Evolutionary conservation across 2,329 filamentous ascomycete genomes (phyloP), one percentile per base, ranked within the genome.

Genomic region (Bipolaris zeicola): DNA sequence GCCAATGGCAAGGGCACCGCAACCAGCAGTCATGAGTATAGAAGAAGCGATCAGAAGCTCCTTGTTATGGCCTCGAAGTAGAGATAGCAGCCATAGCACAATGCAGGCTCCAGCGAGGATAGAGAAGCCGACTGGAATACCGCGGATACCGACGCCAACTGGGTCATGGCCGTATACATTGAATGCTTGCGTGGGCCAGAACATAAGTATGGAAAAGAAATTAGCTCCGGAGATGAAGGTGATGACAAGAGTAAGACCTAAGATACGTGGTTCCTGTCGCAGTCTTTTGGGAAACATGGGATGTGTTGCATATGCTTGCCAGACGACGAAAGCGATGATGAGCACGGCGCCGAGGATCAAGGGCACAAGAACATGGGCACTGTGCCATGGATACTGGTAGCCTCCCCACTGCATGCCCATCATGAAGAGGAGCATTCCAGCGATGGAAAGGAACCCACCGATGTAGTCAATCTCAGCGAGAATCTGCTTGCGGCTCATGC

Each of bases 1-100:
- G 1, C 81, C 83, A 31, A 81, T 74, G 1, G 84, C 77, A 54
- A 88, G 75, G 5, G 82, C 78, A 39, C 84, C 85, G 65, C 80
- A 84, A 41, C 84, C 86, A n/a, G 84, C 86, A 1, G 87, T 89
- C 87, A 89, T 89, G 16, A 88, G 64, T n/a, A 83, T 66, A 6
- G 83, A 86, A 41, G 83, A 83, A 18, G 79, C 72, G 52, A 88
- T 82, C 73, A 89, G 79, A 49, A 89, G 77, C 59, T 81, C 80
- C 60, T 83, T 83, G 66, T 85, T 89, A 58, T 82, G 80, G 10
- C 86, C 86, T 36, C 80, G 80, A 66, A 85, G 81, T 3, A 82
- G 72, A 20, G 82, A 85, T 24, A 90, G 76, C 5, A 88, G 75
- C 67, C 79, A 81, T 3, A 89, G 78, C 1, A 84, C 81, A 55